Evolutionary conservation across 148 eudicot species (phyloP), one percentile per base, ranked within the genome.

Genomic region (Vaccinium vitisidaea): DNA sequence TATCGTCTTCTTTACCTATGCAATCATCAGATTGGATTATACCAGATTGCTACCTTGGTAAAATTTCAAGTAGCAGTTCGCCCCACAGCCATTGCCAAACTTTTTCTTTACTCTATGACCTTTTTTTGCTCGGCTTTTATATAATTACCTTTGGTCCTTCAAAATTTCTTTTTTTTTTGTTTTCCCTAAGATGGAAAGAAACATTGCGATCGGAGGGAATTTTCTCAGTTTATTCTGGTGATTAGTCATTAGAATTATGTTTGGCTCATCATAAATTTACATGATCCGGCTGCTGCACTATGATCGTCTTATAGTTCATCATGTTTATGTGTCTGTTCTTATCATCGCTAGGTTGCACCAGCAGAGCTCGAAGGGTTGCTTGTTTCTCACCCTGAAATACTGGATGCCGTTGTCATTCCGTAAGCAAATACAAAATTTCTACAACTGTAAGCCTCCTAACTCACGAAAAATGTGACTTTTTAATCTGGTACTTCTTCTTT

Each of bases 361-460:
- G 98, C 98, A 59, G 94, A 95, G 87, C 93, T 94, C 58, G 98
- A 95, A 94, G 98, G 91, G 1, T 85, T 95, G 49, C 94, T 94
- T 27, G 83, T 88, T 81, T 95, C 95, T 46, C 97, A 95, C 61
- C 91, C 95, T 36, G 94, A 95, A 82, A 91, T 95, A 87, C 85
- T 87, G 70, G 97, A 95, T 69, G 98, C 94, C 56, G 95, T 86
- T 77, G 98, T 95, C 15, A 85, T 92, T 86, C 97, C 98, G 97
- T 95, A 89, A 90, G 95, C 83, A 71, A 70, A 19, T 49, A 1
- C 21, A 70, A 77, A 61, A 14, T 84, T 39, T 18, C 19, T 52
- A 1, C 43, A 3, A 30, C 23, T 67, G 49, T 21, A 50, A 63
- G 32, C 21, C 27, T 56, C 9, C 19, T 27, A 3, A 50, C n/a